phyloP scores from a whole-genome alignment of 768 basidiomycete genomes.

The Sutorius australiensis region DNA sequence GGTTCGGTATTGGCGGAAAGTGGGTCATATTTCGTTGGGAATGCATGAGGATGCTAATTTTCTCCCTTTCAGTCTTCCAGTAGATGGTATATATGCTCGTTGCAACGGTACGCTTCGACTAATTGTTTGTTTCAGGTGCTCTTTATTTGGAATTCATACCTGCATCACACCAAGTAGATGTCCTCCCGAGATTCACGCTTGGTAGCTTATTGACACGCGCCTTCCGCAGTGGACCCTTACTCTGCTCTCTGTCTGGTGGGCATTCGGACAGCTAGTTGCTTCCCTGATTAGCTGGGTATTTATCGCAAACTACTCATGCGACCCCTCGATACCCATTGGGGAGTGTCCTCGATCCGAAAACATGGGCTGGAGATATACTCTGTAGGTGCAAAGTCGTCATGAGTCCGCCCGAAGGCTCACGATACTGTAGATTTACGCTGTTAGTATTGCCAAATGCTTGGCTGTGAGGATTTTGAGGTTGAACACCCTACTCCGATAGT shows the following conservation, averaged over 20 bases:
- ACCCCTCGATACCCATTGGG: slow-evolving; percentile 25
- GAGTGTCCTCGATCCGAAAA: slow-evolving; percentile 48
- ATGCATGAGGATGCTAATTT: slow-evolving; percentile 16
- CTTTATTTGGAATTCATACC: slow-evolving; percentile 46
- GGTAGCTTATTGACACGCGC: neutral
- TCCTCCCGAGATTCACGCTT: neutral
- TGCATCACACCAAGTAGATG: slow-evolving; percentile 34
- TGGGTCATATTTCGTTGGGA: slow-evolving; percentile 24
- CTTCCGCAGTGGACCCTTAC: slow-evolving; percentile 47
- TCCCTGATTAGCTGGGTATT: slow-evolving; percentile 54
- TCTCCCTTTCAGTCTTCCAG: slow-evolving; percentile 34
- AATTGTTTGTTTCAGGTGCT: slow-evolving; percentile 32
- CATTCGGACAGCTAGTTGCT: slow-evolving; percentile 47
- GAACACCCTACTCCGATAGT: slow-evolving; percentile 21
- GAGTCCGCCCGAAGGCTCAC: neutral
- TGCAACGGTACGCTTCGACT: neutral
- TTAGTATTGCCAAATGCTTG: slow-evolving; percentile 20
- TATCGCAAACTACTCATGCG: slow-evolving; percentile 54
- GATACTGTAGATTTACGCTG: slow-evolving; percentile 37
- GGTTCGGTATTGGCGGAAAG: slow-evolving; percentile 53
- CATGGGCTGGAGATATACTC: slow-evolving; percentile 60
- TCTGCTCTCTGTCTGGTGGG: slow-evolving; percentile 53
- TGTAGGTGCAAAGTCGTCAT: slow-evolving; percentile 27
- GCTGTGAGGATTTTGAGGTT: slow-evolving; percentile 1
- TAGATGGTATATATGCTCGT: slow-evolving; percentile 38